Conservation (phyloP, 768 basidiomycete species). For the Collybiopsis confluens region DNA sequence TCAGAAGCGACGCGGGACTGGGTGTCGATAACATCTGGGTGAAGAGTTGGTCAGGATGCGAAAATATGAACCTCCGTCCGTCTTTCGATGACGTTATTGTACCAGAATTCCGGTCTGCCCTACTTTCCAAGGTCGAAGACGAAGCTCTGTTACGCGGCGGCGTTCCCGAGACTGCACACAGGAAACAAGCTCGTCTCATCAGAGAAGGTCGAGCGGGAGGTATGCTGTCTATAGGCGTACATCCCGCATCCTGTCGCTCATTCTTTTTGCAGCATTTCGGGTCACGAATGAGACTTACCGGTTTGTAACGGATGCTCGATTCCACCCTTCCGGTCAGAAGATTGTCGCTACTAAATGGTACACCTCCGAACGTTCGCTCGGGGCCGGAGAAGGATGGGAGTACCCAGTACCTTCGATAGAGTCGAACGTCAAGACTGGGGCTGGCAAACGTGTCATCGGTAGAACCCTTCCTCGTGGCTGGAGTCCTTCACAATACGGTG, state of each 20-base stretch:
- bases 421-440: constrained; percentile 32
- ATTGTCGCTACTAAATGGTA: constrained; percentile 80
- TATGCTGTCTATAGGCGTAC: constrained; percentile 15
- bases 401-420: constrained; percentile 48
- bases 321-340: constrained; percentile 60
- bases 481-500: constrained; percentile 52
- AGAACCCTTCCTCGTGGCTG: constrained; percentile 58
- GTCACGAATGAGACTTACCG: constrained; percentile 76
- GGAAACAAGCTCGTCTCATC: constrained; percentile 30
- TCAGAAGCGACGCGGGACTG: constrained; percentile 67
- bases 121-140: constrained; percentile 27
- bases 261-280: constrained; percentile 18
- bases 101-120: constrained; percentile 21
- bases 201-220: constrained; percentile 34
- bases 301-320: constrained; percentile 65
- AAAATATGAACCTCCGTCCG: constrained; percentile 39
- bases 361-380: constrained; percentile 57
- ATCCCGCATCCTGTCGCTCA: background rate
- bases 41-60: constrained; percentile 62
- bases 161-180: constrained; percentile 30
- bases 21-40: constrained; percentile 78
- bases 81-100: constrained; percentile 2
- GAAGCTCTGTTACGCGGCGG: constrained; percentile 32
- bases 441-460: constrained; percentile 52
- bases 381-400: constrained; percentile 73